A percentile compares a stretch with the other conserved stretches of the same genome.
phyloP scores from a whole-genome alignment of 331 rosid genomes.

The Quercus phellos region DNA sequence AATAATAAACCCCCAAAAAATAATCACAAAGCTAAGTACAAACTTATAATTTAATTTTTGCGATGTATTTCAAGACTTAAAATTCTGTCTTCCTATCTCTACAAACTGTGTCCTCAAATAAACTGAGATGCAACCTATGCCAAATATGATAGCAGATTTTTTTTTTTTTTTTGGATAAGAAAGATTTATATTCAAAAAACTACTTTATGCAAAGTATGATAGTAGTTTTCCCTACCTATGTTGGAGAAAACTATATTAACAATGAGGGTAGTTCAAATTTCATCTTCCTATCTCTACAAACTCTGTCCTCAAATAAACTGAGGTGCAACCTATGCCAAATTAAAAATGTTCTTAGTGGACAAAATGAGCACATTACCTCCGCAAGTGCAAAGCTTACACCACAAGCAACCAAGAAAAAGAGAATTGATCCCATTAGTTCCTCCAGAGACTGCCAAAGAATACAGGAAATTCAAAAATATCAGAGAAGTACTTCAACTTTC shows the following conservation, averaged over 20 bases:
- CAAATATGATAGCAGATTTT: too few species aligned
- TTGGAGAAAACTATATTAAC: too few species aligned
- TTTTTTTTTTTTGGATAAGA: too few species aligned
- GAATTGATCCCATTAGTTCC: conserved; percentile 71
- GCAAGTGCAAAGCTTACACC: conserved; percentile 49
- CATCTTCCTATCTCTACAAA: background rate
- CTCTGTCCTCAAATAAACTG: background rate
- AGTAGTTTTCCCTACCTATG: too few species aligned
- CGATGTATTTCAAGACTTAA: background rate
- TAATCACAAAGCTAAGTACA: background rate
- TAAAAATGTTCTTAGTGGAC: too few species aligned
- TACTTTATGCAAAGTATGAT: too few species aligned
- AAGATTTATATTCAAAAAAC: too few species aligned
- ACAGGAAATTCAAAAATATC: background rate
- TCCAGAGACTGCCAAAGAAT: conserved; percentile 72
- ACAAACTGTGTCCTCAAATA: too few species aligned
- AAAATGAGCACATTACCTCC: conserved; percentile 47
- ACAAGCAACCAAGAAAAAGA: conserved; percentile 45
- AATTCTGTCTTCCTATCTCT: background rate
- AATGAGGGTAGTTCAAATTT: too few species aligned
- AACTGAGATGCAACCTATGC: too few species aligned
- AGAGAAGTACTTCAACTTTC: background rate
- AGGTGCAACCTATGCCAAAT: background rate
- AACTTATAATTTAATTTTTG: background rate
- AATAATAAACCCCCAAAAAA: background rate